These are phyloP conservation scores for Zygnema cylindricum DNA, from an alignment of 139 green algal genomes.

Conservation along the genomic window DNA sequence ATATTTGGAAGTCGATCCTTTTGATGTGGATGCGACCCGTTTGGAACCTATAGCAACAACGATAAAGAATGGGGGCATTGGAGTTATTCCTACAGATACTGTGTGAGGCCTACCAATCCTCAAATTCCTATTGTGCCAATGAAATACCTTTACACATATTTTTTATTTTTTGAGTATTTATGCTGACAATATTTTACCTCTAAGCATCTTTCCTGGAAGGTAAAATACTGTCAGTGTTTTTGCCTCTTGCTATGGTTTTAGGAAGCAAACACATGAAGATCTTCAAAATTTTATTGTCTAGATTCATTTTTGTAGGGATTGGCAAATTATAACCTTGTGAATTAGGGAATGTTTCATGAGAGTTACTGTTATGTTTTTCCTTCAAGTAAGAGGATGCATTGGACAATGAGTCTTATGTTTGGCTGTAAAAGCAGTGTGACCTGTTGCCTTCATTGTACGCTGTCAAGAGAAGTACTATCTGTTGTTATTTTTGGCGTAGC, in stretches of 20 bases:
- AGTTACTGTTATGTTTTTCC: too few relatives aligned
- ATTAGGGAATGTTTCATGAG: neutral
- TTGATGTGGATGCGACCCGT: neutral
- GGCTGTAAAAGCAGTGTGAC: too few relatives aligned
- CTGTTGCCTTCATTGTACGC: too few relatives aligned
- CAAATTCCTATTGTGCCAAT: neutral
- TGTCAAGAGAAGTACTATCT: too few relatives aligned
- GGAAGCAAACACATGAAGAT: too few relatives aligned
- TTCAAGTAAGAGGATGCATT: too few relatives aligned
- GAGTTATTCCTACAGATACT: constrained; percentile 52
- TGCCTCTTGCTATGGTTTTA: neutral
- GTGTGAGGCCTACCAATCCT: constrained; percentile 23
- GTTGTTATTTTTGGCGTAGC: too few relatives aligned
- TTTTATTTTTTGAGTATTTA: neutral
- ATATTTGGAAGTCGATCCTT: constrained; percentile 26
- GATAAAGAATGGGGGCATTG: constrained; percentile 46
- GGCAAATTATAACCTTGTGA: neutral
- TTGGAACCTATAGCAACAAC: neutral
- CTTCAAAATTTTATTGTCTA: neutral
- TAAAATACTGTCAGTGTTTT: neutral
- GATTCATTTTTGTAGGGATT: neutral
- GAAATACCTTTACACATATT: neutral
- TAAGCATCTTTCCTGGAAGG: too few relatives aligned
- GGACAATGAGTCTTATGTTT: too few relatives aligned
- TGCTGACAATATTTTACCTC: neutral